Evolutionary conservation across 2,329 filamentous ascomycete species (phyloP).

Genomic region (Exophiala sp.): DNA sequence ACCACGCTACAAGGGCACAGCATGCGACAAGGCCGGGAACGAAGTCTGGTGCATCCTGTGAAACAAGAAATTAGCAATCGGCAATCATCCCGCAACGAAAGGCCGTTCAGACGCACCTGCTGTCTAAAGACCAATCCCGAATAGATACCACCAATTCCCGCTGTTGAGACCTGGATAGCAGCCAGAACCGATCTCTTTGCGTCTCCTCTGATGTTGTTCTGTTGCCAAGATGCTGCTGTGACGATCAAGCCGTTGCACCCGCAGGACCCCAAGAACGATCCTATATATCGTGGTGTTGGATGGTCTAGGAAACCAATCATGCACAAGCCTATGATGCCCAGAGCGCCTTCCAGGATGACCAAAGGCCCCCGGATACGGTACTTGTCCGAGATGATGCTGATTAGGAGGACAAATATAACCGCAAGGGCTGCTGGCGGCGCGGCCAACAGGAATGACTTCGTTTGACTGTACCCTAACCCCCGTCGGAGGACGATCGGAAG

Average conservation of each 20-base stretch:
- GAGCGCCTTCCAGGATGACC: neutral
- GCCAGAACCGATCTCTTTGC: constrained; percentile 26
- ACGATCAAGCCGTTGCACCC: constrained; percentile 28
- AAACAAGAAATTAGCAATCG: too few relatives aligned
- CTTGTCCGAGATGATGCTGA: constrained; percentile 5
- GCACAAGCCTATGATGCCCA: constrained; percentile 60
- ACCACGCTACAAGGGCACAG: too few relatives aligned
- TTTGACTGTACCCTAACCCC: constrained; percentile 37
- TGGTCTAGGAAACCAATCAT: constrained; percentile 53
- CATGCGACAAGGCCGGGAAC: too few relatives aligned
- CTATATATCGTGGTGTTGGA: constrained; percentile 62
- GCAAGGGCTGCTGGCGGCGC: constrained; percentile 30
- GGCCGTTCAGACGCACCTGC: constrained; percentile 15
- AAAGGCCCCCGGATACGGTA: constrained; percentile 6
- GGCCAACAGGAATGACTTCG: constrained; percentile 33
- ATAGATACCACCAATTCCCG: constrained; percentile 28
- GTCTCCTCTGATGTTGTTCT: constrained; percentile 34
- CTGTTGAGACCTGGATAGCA: constrained; percentile 43
- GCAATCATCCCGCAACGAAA: too few relatives aligned
- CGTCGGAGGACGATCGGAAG: constrained; percentile 37
- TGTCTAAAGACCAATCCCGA: constrained; percentile 27
- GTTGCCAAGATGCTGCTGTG: constrained; percentile 31
- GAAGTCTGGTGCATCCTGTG: too few relatives aligned
- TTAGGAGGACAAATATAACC: neutral
- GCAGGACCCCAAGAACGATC: constrained; percentile 75